Conservation (phyloP, 2,329 filamentous ascomycete genomes). For the Teratosphaeriaceae sp. region DNA sequence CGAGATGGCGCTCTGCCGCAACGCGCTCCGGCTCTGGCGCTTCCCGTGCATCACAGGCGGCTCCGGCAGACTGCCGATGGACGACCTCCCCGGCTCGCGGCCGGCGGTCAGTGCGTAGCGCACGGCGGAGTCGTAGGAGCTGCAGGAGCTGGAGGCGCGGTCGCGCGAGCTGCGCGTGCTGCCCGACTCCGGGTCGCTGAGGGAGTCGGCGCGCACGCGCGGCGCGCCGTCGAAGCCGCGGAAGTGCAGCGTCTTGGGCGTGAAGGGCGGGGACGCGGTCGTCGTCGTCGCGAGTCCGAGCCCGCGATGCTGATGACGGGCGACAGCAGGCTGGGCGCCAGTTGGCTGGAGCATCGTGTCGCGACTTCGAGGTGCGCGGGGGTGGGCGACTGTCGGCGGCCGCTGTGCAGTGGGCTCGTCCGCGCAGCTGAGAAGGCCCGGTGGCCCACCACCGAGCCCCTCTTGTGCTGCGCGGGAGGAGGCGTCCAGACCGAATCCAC, state of each 20-base stretch:
- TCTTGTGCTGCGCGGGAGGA: constrained; percentile 10
- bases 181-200: constrained; percentile 22
- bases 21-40: constrained; percentile 11
- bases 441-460: constrained; percentile 25
- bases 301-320: constrained; percentile 12
- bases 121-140: constrained; percentile 20
- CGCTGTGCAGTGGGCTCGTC: constrained; percentile 8
- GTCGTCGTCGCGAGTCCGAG: too few relatives aligned
- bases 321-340: constrained; percentile 7
- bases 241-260: constrained; percentile 11
- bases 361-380: constrained; percentile 2
- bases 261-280: background rate
- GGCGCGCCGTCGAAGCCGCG: constrained; percentile 14
- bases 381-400: background rate
- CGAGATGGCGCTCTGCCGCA: constrained; percentile 13
- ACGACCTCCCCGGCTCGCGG: constrained; percentile 21
- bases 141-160: constrained; percentile 23
- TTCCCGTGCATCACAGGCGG: constrained; percentile 24
- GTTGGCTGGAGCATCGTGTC: background rate
- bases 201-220: constrained; percentile 12
- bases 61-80: constrained; percentile 24
- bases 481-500: constrained; percentile 2
- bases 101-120: constrained; percentile 10
- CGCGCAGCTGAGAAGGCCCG: constrained; percentile 26
- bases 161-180: constrained; percentile 15